phyloP scores from a whole-genome alignment of 2,329 filamentous ascomycete species.

The Diaporthe sp. region DNA sequence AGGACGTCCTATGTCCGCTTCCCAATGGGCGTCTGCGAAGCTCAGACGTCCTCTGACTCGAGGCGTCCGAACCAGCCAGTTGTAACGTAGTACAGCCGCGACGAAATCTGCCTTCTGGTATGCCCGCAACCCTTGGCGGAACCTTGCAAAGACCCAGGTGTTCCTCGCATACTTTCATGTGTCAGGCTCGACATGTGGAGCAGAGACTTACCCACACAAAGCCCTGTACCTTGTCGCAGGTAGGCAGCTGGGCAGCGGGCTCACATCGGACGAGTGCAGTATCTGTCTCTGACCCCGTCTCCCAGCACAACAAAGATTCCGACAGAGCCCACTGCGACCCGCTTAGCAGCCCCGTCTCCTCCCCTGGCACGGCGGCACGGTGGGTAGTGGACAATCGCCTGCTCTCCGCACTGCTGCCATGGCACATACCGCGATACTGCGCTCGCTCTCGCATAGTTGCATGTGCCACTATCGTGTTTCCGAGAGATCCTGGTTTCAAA shows the following conservation, averaged over 20 bases:
- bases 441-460: conserved; percentile 21
- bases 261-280: conserved; percentile 11
- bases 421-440: not conserved
- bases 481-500: conserved; percentile 27
- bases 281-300: not conserved
- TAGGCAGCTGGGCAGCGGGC: conserved; percentile 1
- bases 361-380: not conserved
- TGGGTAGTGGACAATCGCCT: not conserved
- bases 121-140: conserved; percentile 9
- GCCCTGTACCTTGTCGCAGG: not conserved
- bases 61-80: conserved; percentile 1
- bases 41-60: not conserved
- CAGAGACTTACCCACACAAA: not conserved
- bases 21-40: not conserved
- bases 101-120: conserved; percentile 7
- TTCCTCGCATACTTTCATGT: not conserved
- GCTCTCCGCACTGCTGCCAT: not conserved
- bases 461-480: not conserved
- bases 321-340: conserved; percentile 3
- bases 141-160: not conserved
- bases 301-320: not conserved
- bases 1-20: not conserved
- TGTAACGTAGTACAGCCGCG: not conserved
- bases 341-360: not conserved
- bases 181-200: not conserved